A percentile compares a stretch with the other conserved stretches of the same genome.
phyloP scores from a whole-genome alignment of 371 early-diverging fungal genomes.

The Nematocida sp. region DNA sequence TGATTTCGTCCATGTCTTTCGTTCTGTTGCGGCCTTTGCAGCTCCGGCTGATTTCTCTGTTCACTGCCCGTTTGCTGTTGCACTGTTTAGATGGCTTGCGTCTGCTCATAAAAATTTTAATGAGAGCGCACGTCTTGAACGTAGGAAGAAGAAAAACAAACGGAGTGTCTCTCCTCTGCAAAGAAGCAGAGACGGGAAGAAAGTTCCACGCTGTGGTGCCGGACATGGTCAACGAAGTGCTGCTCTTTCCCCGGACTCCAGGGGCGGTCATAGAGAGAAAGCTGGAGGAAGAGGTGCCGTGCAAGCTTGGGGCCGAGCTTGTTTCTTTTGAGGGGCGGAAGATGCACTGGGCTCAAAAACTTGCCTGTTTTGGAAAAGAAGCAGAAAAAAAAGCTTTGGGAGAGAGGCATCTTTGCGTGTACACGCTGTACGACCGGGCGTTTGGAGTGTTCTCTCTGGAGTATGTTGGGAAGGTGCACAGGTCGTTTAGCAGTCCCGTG shows the following conservation, averaged over 20 bases:
- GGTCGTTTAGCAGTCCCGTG: conserved; percentile 58
- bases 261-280: neutral
- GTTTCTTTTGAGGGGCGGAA: neutral
- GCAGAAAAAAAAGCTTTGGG: neutral
- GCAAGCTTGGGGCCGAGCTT: neutral
- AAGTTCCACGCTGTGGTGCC: neutral
- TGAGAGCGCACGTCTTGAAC: conserved; percentile 25
- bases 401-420: no score
- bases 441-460: neutral
- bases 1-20: conserved; percentile 36
- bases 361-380: neutral
- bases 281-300: conserved; percentile 18
- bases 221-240: conserved; percentile 11
- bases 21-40: conserved; percentile 46
- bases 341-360: neutral
- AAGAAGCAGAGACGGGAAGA: neutral
- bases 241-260: neutral
- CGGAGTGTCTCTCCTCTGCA: conserved; percentile 8
- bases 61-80: conserved; percentile 16
- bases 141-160: neutral
- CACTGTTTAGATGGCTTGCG: conserved; percentile 32
- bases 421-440: conserved; percentile 2
- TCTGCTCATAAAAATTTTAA: conserved; percentile 42
- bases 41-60: conserved; percentile 22
- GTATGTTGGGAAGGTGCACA: neutral